Conservation (phyloP, 805 yeast species). For the Yarrowia sp. region DNA sequence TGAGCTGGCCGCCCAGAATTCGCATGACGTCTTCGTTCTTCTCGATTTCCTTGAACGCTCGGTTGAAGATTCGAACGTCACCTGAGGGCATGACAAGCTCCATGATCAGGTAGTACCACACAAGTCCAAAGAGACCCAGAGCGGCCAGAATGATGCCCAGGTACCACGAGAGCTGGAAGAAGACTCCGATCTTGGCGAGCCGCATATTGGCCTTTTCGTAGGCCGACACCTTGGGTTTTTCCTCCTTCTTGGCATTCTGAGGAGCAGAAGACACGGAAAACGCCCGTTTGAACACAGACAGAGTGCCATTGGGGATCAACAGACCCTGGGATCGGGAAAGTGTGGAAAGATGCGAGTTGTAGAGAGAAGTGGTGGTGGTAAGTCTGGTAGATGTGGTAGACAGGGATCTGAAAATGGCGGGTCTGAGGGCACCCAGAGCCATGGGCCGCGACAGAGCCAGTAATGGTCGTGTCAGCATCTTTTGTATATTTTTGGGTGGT, state of each 20-base stretch:
- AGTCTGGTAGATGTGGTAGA: background rate
- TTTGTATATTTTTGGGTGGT: background rate
- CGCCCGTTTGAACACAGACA: conserved; percentile 8
- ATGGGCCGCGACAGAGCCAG: conserved; percentile 23
- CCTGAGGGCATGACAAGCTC: conserved; percentile 90
- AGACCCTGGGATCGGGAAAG: conserved; percentile 9
- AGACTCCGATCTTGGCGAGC: conserved; percentile 42
- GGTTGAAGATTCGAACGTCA: conserved; percentile 87
- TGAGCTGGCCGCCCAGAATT: conserved; percentile 66
- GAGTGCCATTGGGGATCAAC: background rate
- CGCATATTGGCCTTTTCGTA: conserved; percentile 41
- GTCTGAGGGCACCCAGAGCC: background rate
- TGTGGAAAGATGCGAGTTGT: conserved; percentile 23
- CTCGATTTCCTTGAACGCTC: conserved; percentile 80
- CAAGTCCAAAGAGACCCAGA: conserved; percentile 54
- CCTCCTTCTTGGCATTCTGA: conserved; percentile 9
- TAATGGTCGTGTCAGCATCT: conserved; percentile 27
- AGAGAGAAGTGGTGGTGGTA: background rate
- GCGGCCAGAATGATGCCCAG: conserved; percentile 50
- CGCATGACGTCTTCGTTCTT: conserved; percentile 66
- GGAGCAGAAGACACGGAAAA: background rate
- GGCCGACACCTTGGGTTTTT: conserved; percentile 28
- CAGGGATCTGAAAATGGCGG: conserved; percentile 7
- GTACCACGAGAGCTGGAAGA: conserved; percentile 49
- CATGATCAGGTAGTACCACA: conserved; percentile 75